phyloP scores from a whole-genome alignment of 768 basidiomycete species.

The Hirschioporus abietinus region DNA sequence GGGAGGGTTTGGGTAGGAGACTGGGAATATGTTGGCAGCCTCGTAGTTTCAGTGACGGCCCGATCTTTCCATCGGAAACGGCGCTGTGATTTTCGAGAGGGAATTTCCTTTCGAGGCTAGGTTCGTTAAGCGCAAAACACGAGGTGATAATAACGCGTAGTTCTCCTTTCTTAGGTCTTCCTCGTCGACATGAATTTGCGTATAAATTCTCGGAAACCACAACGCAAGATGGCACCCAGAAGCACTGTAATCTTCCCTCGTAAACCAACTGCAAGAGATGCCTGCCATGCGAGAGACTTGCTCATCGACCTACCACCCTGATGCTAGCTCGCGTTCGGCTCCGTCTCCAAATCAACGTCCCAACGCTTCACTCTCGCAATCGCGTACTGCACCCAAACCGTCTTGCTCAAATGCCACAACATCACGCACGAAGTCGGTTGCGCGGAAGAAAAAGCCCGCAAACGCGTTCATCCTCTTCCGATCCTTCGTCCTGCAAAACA shows the following conservation, averaged over 20 bases:
- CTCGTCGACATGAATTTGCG: background rate
- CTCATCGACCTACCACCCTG: background rate
- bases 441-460: background rate
- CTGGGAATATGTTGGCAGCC: too few relatives aligned
- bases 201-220: background rate
- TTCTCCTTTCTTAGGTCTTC: background rate
- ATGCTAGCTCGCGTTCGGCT: too few relatives aligned
- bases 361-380: background rate
- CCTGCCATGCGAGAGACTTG: background rate
- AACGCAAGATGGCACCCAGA: background rate
- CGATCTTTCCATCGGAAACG: background rate
- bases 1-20: too few relatives aligned
- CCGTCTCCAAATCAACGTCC: background rate
- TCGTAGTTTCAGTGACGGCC: too few relatives aligned
- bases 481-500: background rate
- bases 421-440: background rate
- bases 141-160: conserved; percentile 1
- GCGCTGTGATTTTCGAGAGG: background rate
- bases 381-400: background rate
- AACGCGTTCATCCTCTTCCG: background rate
- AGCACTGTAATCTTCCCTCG: background rate
- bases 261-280: background rate
- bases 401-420: background rate
- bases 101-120: background rate
- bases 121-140: background rate